phyloP scores from a whole-genome alignment of 2,329 filamentous ascomycete genomes.

The Periconia macrospinosa region DNA sequence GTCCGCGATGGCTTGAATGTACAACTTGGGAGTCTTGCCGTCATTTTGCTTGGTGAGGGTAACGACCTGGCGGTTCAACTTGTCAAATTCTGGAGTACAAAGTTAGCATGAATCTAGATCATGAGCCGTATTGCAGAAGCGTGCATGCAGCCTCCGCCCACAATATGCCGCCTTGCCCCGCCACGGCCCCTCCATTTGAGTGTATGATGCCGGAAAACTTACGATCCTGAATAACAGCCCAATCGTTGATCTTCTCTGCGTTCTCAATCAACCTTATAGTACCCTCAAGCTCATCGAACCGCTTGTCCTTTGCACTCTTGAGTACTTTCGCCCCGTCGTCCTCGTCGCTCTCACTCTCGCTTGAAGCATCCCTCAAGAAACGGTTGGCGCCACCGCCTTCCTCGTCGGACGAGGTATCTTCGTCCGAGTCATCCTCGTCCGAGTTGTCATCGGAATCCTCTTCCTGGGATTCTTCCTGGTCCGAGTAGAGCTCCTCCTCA shows the following conservation, averaged over 20 bases:
- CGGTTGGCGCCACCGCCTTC: constrained; percentile 72
- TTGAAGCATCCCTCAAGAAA: constrained; percentile 80
- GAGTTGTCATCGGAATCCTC: constrained; percentile 56
- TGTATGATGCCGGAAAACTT: constrained; percentile 41
- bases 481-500: constrained; percentile 93
- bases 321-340: constrained; percentile 84
- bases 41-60: constrained; percentile 58
- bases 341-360: constrained; percentile 81
- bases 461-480: constrained; percentile 60
- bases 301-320: constrained; percentile 98
- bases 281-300: constrained; percentile 87
- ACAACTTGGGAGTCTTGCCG: constrained; percentile 82
- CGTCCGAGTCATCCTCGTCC: constrained; percentile 62
- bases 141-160: neutral
- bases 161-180: constrained; percentile 6
- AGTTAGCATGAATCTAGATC: constrained; percentile 18
- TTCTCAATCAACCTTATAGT: constrained; percentile 93
- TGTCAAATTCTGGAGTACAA: constrained; percentile 76
- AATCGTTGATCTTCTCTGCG: constrained; percentile 95
- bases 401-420: constrained; percentile 50
- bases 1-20: constrained; percentile 90
- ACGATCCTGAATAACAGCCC: constrained; percentile 90
- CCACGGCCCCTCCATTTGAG: neutral
- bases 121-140: no score
- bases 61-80: constrained; percentile 81